Evolutionary conservation across 441 rosid genomes (phyloP), one percentile per base, ranked within the genome.

Genomic region (Geranium incanum): DNA sequence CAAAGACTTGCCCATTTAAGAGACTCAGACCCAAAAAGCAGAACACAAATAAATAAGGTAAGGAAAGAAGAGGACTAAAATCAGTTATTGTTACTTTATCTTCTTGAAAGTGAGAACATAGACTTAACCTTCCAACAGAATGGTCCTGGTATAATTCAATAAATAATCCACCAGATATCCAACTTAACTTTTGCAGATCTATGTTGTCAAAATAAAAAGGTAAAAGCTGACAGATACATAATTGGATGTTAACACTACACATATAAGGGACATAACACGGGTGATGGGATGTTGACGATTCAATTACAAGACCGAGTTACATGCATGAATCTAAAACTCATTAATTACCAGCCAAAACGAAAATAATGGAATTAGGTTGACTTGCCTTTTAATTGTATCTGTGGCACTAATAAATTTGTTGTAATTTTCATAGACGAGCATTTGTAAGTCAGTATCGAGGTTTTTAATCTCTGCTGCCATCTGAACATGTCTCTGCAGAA

Each of bases 381-480:
- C 21, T 33, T 81, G 91, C 99, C 99, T 86, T 85, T 86, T 92
- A 81, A 95, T 95, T 4, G 99, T 85, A 82, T 95, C 98, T 5
- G 99, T 95, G 68, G 99, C 99, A 75, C 98, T 91, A 77, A 92
- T 91, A 78, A 95, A 95, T 85, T 95, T 89, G 77, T 82, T 89
- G 83, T 95, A 95, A 72, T 95, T 95, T 77, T 95, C 98, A 76
- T 92, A 95, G 6, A 92, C 97, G 41, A 95, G 70, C 97, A 91
- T 95, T 82, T 95, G 99, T 86, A 95, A 83, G 81, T 95, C 99
- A 36, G 99, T 92, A 66, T 95, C 99, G 3, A 95, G 91, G 86
- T 95, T 95, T 76, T 95, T 95, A 33, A 95, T 92, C 89, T 95
- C 97, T 0, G 98, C 95, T n/a, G 98, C 99, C 99, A 92, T 95